Conservation (phyloP, 257 asterid genomes). For the Catharanthus roseus region DNA sequence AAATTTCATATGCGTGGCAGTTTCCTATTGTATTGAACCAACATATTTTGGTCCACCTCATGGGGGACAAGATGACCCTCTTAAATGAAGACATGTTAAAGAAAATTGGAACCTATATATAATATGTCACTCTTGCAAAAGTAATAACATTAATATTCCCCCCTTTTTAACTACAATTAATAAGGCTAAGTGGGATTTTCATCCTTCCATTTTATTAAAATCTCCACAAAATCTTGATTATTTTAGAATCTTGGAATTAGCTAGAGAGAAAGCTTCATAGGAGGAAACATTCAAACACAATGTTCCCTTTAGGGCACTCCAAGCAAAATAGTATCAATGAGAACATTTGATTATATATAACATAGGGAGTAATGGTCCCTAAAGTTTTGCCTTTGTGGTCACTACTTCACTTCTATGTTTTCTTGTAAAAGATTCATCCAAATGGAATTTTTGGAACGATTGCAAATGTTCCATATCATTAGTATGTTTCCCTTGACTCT, state of each 20-base stretch:
- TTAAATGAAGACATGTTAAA: slow-evolving; percentile 11
- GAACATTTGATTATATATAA: background rate
- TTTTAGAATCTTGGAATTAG: slow-evolving; percentile 1
- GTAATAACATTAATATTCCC: slow-evolving; percentile 18
- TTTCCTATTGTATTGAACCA: background rate
- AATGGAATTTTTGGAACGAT: background rate
- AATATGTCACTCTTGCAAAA: slow-evolving; percentile 1
- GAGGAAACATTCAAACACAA: slow-evolving; percentile 20
- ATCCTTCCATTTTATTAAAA: background rate
- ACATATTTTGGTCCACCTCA: slow-evolving; percentile 4
- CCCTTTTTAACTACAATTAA: slow-evolving; percentile 14
- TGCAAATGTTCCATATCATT: background rate
- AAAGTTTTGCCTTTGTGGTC: slow-evolving; percentile 1
- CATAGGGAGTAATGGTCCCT: slow-evolving; percentile 7
- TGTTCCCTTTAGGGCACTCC: slow-evolving; percentile 12
- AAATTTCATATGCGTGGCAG: background rate
- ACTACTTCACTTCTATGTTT: background rate
- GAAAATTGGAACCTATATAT: slow-evolving; percentile 11
- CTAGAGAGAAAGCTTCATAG: background rate
- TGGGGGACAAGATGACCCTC: slow-evolving; percentile 19
- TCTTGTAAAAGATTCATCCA: background rate
- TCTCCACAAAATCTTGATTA: background rate
- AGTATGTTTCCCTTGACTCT: background rate
- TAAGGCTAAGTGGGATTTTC: background rate
- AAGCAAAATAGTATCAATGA: background rate